phyloP scores from a whole-genome alignment of 352 stramenopile genomes.

The Pythium phragmiticola region DNA sequence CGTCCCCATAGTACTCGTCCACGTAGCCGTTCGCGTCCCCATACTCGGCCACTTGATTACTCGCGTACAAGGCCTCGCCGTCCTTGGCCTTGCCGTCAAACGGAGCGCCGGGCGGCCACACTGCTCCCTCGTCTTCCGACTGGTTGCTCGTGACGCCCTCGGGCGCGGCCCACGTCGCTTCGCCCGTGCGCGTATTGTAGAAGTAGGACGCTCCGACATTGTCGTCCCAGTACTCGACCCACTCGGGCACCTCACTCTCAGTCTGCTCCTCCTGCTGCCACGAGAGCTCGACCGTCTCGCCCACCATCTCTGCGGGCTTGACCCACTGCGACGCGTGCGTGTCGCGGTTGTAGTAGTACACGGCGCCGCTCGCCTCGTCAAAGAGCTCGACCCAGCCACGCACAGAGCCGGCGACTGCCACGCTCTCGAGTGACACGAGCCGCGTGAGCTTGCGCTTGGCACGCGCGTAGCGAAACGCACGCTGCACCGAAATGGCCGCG shows the following conservation, averaged over 20 bases:
- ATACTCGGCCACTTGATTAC: conserved; percentile 10
- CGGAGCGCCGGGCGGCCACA: conserved; percentile 23
- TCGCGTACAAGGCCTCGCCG: background rate
- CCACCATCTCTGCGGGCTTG: conserved; percentile 31
- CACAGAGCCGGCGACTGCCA: conserved; percentile 4
- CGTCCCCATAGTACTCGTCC: conserved; percentile 9
- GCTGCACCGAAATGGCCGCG: conserved; percentile 46
- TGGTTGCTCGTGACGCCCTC: conserved; percentile 23
- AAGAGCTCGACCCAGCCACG: conserved; percentile 66
- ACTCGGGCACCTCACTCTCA: conserved; percentile 28
- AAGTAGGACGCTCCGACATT: conserved; percentile 64
- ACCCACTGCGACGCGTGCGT: conserved; percentile 60
- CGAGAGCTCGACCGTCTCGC: conserved; percentile 14
- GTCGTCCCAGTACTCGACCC: conserved; percentile 77
- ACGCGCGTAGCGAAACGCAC: conserved; percentile 49
- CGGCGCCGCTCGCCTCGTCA: conserved; percentile 57
- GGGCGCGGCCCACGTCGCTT: conserved; percentile 65
- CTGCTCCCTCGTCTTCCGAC: conserved; percentile 5
- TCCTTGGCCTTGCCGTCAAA: conserved; percentile 16
- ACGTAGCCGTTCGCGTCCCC: conserved; percentile 7
- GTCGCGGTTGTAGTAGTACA: conserved; percentile 69
- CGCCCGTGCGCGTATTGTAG: conserved; percentile 65
- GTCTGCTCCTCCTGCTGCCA: background rate
- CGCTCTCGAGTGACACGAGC: conserved; percentile 33
- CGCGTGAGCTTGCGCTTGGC: conserved; percentile 39